A percentile compares a stretch with the other conserved stretches of the same genome.
These are phyloP conservation scores for Hemerocallis citrina DNA, from an alignment of 106 monocot species.

Conservation along the genomic window DNA sequence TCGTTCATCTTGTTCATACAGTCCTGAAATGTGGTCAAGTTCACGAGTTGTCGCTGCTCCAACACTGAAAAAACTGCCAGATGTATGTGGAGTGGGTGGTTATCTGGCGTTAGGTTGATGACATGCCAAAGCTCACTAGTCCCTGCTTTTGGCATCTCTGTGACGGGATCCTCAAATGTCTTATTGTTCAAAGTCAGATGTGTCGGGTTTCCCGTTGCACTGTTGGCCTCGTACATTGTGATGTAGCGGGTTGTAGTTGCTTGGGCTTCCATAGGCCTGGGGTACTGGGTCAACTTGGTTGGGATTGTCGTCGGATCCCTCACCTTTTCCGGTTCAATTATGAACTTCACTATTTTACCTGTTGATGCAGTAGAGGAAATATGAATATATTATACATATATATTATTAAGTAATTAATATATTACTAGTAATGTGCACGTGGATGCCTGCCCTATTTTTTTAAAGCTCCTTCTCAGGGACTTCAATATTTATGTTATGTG, in stretches of 20 bases:
- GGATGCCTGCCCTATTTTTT: too few species aligned
- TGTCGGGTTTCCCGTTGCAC: conserved; percentile 50
- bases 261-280: conserved; percentile 6
- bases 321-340: conserved; percentile 4
- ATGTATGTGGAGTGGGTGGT: conserved; percentile 91
- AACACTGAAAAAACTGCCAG: conserved; percentile 53
- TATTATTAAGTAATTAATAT: too few species aligned
- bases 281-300: conserved; percentile 7
- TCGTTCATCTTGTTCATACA: conserved; percentile 70
- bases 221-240: conserved; percentile 67
- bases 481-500: too few species aligned
- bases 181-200: conserved; percentile 61
- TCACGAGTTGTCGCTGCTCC: conserved; percentile 38
- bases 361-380: too few species aligned
- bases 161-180: conserved; percentile 46
- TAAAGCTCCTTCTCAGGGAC: too few species aligned
- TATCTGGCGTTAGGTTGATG: conserved; percentile 90
- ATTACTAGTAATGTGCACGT: too few species aligned
- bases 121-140: conserved; percentile 72
- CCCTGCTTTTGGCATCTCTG: conserved; percentile 70
- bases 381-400: too few species aligned
- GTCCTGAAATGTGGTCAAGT: conserved; percentile 31
- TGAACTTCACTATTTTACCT: conserved; percentile 15
- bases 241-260: conserved; percentile 43
- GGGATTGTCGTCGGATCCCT: conserved; percentile 29